Base-by-base conservation (phyloP, 495 filamentous ascomycete genomes). In the Podospora australis region DNA sequence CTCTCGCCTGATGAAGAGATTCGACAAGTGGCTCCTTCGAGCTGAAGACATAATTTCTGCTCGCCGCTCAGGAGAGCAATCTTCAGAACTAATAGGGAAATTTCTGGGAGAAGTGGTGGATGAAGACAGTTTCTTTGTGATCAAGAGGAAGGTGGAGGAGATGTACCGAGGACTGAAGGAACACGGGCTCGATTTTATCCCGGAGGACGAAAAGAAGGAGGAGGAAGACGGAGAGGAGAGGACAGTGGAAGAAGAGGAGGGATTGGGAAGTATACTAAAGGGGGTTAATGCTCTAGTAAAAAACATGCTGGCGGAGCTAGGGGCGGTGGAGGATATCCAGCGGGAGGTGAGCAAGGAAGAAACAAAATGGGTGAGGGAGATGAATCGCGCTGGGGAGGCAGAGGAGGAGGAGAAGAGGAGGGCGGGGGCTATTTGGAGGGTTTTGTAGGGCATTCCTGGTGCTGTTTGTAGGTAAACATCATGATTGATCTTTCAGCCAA, bases 1-100 rank as follows among this genome's bases (percentile, higher is more conserved):
- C 53, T 58, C 56, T 38, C 67, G 70, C 30, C 56, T 75, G 2
- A 72, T 73, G 17, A 48, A 60, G 45, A 61, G 59, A 32, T 81
- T 81, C 59, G 77, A 77, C 57, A 60, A 47, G 34, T 81, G 79
- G 79, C 56, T 69, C 21, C 56, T 54, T 2, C 52, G 58, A 32
- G 68, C 70, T 39, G 65, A 67, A 25, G 62, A 65, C 17, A 58
- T 77, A 5, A 48, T 72, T 30, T 55, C 62, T 6, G 52, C 63
- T 19, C 59, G 72, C 44, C 49, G 63, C 3, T 46, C 39, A 34
- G 52, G 50, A 11, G 51, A 62, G 19, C 49, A 59, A n/a, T n/a
- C n/a, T n/a, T 28, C 22, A 23, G 28, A 46, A 54, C 4, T 55
- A 50, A 30, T 64, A 68, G 45, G 60, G 65, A 17, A 57, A 62